phyloP scores from a whole-genome alignment of 495 filamentous ascomycete species.

The Penicillium macrosclerotiorum region DNA sequence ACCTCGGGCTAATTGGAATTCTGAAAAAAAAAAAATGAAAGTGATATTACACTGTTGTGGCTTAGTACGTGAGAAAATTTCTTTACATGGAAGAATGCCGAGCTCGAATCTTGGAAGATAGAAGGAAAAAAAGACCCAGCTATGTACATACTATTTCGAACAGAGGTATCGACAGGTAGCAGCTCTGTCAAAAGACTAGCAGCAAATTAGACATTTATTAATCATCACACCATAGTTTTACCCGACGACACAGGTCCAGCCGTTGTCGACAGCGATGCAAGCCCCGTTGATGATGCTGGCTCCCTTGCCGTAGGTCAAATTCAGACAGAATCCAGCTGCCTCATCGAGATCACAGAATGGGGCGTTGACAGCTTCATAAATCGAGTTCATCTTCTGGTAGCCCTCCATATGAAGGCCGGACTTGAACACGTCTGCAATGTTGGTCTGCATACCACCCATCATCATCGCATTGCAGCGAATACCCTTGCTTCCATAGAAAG shows the following conservation, averaged over 20 bases:
- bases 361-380: constrained; percentile 24
- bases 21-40: no score
- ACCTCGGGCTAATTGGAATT: no score
- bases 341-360: constrained; percentile 38
- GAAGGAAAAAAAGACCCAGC: no score
- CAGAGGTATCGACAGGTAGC: no score
- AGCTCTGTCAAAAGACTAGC: no score
- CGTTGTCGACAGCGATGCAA: constrained; percentile 34
- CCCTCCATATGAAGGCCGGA: constrained; percentile 45
- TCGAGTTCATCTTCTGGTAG: constrained; percentile 31
- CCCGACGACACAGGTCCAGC: constrained; percentile 27
- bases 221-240: no score
- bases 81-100: no score
- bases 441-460: constrained; percentile 56
- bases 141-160: no score
- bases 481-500: constrained; percentile 54
- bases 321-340: constrained; percentile 31
- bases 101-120: no score
- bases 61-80: no score
- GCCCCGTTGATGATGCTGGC: constrained; percentile 31
- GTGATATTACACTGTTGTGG: no score
- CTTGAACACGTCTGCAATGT: constrained; percentile 51
- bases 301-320: constrained; percentile 27
- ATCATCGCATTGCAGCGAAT: constrained; percentile 57
- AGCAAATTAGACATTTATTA: no score